Conservation (phyloP, 2,329 filamentous ascomycete species). For the Cyphellophora attinorum region DNA sequence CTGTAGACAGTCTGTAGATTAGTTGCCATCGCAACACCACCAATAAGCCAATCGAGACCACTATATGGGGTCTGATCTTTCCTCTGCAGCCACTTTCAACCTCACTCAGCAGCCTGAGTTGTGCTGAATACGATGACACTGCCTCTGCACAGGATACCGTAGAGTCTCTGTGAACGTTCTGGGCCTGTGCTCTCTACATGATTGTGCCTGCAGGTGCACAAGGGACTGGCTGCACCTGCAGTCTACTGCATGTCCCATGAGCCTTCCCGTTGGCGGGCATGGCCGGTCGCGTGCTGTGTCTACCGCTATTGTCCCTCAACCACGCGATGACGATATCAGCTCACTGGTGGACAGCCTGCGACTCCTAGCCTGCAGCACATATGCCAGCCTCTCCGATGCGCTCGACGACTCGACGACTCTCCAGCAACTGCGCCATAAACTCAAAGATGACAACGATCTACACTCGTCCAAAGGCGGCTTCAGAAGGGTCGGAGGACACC, state of each 20-base stretch:
- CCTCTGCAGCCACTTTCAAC: too few relatives aligned
- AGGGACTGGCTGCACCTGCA: too few relatives aligned
- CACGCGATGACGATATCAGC: slow-evolving; percentile 17
- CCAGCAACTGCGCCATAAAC: slow-evolving; percentile 56
- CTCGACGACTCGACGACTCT: slow-evolving; percentile 45
- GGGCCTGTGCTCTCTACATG: too few relatives aligned
- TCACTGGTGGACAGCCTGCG: slow-evolving; percentile 20
- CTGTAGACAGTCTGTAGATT: too few relatives aligned
- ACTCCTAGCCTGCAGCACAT: slow-evolving; percentile 21
- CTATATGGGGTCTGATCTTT: too few relatives aligned
- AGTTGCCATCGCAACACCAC: too few relatives aligned
- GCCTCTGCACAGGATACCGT: too few relatives aligned
- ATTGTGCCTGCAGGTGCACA: slow-evolving; percentile 5
- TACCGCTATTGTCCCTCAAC: slow-evolving; percentile 14
- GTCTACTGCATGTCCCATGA: too few relatives aligned
- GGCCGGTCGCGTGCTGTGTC: slow-evolving; percentile 13
- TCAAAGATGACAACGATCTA: slow-evolving; percentile 43
- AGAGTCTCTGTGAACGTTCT: too few relatives aligned
- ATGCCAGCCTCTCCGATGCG: slow-evolving; percentile 23
- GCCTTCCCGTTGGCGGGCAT: slow-evolving; percentile 9
- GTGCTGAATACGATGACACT: too few relatives aligned
- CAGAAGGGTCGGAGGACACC: slow-evolving; percentile 69
- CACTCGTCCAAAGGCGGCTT: slow-evolving; percentile 66
- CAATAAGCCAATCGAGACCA: too few relatives aligned
- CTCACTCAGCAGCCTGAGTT: too few relatives aligned